phyloP scores from a whole-genome alignment of 768 basidiomycete genomes.

The Boletus coccyginus region DNA sequence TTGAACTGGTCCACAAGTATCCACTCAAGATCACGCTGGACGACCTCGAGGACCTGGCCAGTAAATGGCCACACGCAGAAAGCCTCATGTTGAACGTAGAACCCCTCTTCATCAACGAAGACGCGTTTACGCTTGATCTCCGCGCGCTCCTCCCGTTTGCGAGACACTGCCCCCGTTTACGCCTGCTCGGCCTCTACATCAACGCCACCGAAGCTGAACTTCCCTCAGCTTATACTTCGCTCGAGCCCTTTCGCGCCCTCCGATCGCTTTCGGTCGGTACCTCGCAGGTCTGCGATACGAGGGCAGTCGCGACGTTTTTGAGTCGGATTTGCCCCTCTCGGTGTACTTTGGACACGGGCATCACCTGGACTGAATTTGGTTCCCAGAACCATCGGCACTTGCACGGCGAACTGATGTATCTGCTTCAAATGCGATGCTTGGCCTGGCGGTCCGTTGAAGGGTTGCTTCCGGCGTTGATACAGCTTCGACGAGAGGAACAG shows the following conservation, averaged over 20 bases:
- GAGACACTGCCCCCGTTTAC: slow-evolving; percentile 36
- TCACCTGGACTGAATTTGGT: slow-evolving; percentile 43
- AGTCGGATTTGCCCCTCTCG: slow-evolving; percentile 47
- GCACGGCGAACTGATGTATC: not conserved
- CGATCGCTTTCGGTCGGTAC: slow-evolving; percentile 45
- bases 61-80: slow-evolving; percentile 44
- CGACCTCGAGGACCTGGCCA: slow-evolving; percentile 46
- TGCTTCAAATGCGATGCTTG: slow-evolving; percentile 24
- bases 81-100: slow-evolving; percentile 46
- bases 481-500: slow-evolving; percentile 44
- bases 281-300: slow-evolving; percentile 43
- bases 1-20: slow-evolving; percentile 32
- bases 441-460: slow-evolving; percentile 44
- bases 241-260: slow-evolving; percentile 22
- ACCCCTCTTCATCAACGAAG: slow-evolving; percentile 32
- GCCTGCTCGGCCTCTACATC: slow-evolving; percentile 37
- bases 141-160: slow-evolving; percentile 40
- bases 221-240: not conserved
- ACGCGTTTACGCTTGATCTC: slow-evolving; percentile 33
- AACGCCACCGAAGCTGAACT: slow-evolving; percentile 30
- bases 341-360: slow-evolving; percentile 43
- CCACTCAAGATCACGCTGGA: slow-evolving; percentile 35
- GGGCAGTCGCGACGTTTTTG: slow-evolving; percentile 49
- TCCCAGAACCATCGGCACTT: slow-evolving; percentile 11
- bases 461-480: slow-evolving; percentile 43